Conservation (phyloP, 2,329 filamentous ascomycete species). For the Cylindrodendrum hubeiense region DNA sequence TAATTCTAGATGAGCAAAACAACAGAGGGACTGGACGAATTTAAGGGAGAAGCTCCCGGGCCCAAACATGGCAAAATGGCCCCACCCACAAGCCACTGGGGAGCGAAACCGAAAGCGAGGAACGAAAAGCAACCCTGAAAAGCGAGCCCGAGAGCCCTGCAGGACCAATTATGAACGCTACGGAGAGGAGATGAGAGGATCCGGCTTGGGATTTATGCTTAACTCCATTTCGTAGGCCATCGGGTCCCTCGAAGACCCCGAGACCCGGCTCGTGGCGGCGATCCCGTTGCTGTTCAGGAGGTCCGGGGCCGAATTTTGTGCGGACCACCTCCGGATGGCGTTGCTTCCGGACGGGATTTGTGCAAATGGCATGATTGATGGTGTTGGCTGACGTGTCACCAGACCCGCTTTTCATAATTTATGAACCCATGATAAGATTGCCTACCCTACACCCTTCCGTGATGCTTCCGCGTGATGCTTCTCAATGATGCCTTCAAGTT, state of each 20-base stretch:
- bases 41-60: background rate
- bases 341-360: background rate
- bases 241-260: conserved; percentile 11
- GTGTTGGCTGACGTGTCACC: background rate
- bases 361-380: conserved; percentile 6
- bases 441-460: background rate
- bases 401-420: background rate
- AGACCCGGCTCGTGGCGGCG: background rate
- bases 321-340: background rate
- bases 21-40: background rate
- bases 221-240: background rate
- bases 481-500: background rate
- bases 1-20: background rate
- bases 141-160: background rate
- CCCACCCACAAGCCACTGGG: background rate
- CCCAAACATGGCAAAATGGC: background rate
- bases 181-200: background rate
- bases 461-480: too few species aligned
- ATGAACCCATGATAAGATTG: background rate
- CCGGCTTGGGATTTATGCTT: conserved; percentile 3
- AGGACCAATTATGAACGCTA: background rate
- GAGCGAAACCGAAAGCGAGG: background rate
- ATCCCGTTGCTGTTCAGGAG: background rate
- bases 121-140: background rate
- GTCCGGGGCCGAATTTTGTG: conserved; percentile 6